Evolutionary conservation across 1,284 basidiomycete species (phyloP).

Genomic region (Taiwanofungus camphoratus): DNA sequence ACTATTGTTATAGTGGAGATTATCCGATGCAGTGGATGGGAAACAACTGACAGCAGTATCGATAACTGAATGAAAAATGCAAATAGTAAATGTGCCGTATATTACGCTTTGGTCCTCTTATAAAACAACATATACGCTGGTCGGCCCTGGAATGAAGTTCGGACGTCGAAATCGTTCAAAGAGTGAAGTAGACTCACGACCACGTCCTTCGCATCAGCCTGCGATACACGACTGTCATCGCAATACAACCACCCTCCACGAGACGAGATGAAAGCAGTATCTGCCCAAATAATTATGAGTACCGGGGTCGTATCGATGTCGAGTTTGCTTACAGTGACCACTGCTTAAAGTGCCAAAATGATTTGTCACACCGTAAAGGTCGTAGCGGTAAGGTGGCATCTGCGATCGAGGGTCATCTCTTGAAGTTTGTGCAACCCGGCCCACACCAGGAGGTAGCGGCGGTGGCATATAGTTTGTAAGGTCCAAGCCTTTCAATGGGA

Average conservation of each 20-base stretch:
- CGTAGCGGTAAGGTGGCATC: slow-evolving; percentile 81
- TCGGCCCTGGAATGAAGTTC: slow-evolving; percentile 51
- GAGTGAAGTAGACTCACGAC: slow-evolving; percentile 53
- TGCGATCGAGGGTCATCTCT: slow-evolving; percentile 75
- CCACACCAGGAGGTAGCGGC: slow-evolving; percentile 61
- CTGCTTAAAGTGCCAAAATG: slow-evolving; percentile 88
- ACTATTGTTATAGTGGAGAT: slow-evolving; percentile 28
- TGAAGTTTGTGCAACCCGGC: slow-evolving; percentile 36
- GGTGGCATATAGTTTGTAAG: slow-evolving; percentile 89
- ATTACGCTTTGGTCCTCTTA: slow-evolving; percentile 61
- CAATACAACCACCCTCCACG: slow-evolving; percentile 82
- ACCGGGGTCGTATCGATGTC: not conserved
- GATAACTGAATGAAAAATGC: slow-evolving; percentile 26
- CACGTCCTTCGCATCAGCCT: slow-evolving; percentile 72
- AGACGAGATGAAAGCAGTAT: slow-evolving; percentile 82
- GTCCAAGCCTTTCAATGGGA: slow-evolving; percentile 80
- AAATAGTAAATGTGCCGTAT: slow-evolving; percentile 17
- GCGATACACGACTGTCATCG: slow-evolving; percentile 77
- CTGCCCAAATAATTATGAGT: slow-evolving; percentile 32
- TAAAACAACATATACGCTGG: slow-evolving; percentile 88
- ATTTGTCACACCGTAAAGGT: slow-evolving; percentile 87
- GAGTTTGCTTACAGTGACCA: slow-evolving; percentile 77
- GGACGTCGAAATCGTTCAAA: not conserved
- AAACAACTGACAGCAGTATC: slow-evolving; percentile 30
- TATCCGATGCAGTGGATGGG: slow-evolving; percentile 26